Evolutionary conservation across 2,329 filamentous ascomycete species (phyloP), one percentile per base, ranked within the genome.

Genomic region (Microcyclospora tardicrescens): DNA sequence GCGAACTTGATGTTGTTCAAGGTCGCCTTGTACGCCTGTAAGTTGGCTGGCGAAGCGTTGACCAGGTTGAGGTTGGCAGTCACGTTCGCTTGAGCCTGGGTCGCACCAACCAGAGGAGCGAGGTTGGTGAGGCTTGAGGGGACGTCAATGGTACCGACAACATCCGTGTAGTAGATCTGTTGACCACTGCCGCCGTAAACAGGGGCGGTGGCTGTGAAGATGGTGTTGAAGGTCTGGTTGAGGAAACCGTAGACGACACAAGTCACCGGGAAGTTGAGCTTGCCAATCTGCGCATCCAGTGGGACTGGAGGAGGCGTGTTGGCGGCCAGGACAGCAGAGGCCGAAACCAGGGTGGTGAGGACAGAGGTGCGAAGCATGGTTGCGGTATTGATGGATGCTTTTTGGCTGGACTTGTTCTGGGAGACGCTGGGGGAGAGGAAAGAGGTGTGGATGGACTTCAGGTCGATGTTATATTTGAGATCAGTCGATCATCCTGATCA

Each of bases 121-220:
- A 39, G 37, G 16, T 15, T 14, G 30, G 31, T 34, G 15, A 39
- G 15, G 37, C 16, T 34, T n/a, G 14, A 27, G 16, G 37, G 37
- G 13, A 39, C 34, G 30, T 15, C 27, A 16, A 39, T 39, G 30
- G 8, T 34, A 16, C 29, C 37, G 14, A 39, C 37, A 10, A 39
- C 15, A 34, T 39, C 37, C 6, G 37, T 39, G 37, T 39, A 39
- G 37, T 39, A 39, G 15, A 39, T 39, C 29, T 39, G 9, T 31
- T 39, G 37, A 3, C 37, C 37, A 16, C 14, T 12, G 14, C 30
- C 37, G 34, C 30, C 37, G 8, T 13, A 19, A 31, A 39, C 31
- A 16, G 37, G 37, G 16, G 37, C 37, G 11, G 37, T 39, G 30
- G 37, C 37, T 6, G 37, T 39, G 31, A 39, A 39, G 6, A 35